Evolutionary conservation across 1,284 basidiomycete genomes (phyloP), one percentile per base, ranked within the genome.

Genomic region (Leccinum olivaceoglutinosum): DNA sequence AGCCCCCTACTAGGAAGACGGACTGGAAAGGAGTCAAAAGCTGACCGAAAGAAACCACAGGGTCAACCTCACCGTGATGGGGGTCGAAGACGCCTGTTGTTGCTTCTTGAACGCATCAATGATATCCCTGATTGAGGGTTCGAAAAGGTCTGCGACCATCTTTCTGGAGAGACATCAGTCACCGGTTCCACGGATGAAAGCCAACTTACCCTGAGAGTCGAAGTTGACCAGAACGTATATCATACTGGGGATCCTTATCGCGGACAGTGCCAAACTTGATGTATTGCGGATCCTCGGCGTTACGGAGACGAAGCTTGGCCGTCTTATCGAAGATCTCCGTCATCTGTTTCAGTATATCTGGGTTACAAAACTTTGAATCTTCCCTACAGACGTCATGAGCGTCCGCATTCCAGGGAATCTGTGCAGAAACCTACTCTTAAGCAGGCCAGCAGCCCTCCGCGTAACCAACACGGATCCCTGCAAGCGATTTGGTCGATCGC

Each of bases 261-360:
- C 77, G 74, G 5, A 76, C 66, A 11, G 74, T 74, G n/a, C 83
- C 82, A 66, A 85, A 85, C 62, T 77, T 78, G 65, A 85, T 80
- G 61, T 77, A 83, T 4, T 79, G 78, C 1, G 79, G 77, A 58
- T 80, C 80, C 2, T 74, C 71, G 0, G 70, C 68, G 59, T 77
- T 75, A 8, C 78, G 74, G 64, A 85, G 82, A 51, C 76, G 73
- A 55, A 80, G 70, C 63, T 85, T 86, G 10, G 82, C 80, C 0
- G 78, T 79, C 64, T 78, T 81, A 70, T 85, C 84, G 53, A 85
- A 86, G 32, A 76, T 76, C 1, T 76, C 72, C 0, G 74, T 71
- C 63, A 85, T 84, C 49, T 78, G 71, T 5, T 74, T 73, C 32
- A 85, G 51, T 79, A 81, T 54, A 1, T 76, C 78, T 0, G 70